A percentile compares a stretch with the other conserved stretches of the same genome.
Conservation (phyloP, 768 basidiomycete genomes). For the Hydnomerulius pinastri region DNA sequence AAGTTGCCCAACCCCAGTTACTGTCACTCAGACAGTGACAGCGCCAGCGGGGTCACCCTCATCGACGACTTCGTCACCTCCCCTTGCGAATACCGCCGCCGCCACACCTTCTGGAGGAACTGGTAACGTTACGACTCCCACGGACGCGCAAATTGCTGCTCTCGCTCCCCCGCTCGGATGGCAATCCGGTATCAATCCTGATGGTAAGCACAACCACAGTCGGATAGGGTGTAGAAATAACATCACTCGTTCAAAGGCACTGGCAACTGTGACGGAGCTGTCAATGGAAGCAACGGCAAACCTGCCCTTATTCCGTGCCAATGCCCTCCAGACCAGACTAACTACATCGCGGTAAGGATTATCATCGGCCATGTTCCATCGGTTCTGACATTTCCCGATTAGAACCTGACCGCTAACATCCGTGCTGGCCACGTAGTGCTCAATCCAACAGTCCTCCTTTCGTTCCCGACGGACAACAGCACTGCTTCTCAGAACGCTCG, state of each 20-base stretch:
- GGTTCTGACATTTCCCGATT: neutral
- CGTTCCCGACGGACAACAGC: conserved; percentile 47
- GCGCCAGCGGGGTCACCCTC: neutral
- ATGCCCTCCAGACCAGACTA: conserved; percentile 32
- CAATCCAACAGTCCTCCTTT: conserved; percentile 40
- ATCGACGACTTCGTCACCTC: neutral
- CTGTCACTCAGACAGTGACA: conserved; percentile 1
- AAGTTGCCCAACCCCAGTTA: neutral
- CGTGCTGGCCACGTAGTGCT: conserved; percentile 42
- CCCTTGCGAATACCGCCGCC: conserved; percentile 3
- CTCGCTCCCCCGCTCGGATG: conserved; percentile 63
- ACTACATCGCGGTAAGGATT: conserved; percentile 26
- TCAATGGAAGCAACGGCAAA: conserved; percentile 31
- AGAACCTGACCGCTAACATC: conserved; percentile 42
- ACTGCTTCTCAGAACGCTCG: conserved; percentile 45
- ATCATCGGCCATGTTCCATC: neutral
- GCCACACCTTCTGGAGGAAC: neutral
- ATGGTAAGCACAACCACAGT: conserved; percentile 39
- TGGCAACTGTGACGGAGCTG: conserved; percentile 40
- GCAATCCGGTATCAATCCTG: conserved; percentile 56
- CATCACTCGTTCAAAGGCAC: conserved; percentile 23
- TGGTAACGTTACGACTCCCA: conserved; percentile 13
- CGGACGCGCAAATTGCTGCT: conserved; percentile 32
- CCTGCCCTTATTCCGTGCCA: conserved; percentile 36
- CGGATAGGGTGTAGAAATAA: neutral